Evolutionary conservation across 2,329 filamentous ascomycete genomes (phyloP), one percentile per base, ranked within the genome.

Genomic region (Cercospora beticola): DNA sequence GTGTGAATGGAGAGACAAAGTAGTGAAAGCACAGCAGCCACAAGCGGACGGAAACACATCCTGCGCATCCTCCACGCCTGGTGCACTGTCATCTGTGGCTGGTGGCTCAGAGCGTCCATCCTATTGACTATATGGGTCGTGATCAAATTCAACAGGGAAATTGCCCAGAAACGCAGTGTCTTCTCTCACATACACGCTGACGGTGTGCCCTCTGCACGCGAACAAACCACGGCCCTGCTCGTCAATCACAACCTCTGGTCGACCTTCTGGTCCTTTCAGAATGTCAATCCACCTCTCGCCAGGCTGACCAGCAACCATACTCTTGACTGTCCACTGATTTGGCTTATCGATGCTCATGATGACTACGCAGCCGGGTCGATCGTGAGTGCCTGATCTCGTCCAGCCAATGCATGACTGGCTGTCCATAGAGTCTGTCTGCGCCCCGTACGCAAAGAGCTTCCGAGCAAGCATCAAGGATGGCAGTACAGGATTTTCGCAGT

Each of bases 221-320:
- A 92, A 92, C 14, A 81, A 68, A 0, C 86, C 89, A 74, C 82
- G 89, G 0, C 89, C 89, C 33, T 86, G 81, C 1, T 81, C 77
- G 71, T 87, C 88, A 72, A 92, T 89, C 16, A 80, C 77, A 0
- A 91, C 85, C 69, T 86, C 82, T 0, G 83, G 83, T 60, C 85
- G 74, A 65, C 83, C 82, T 82, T 84, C 87, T 2, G 86, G 6
- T 81, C 84, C 62, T 89, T 71, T 71, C 54, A 78, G 76, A 1
- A 91, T 75, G 79, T 92, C 89, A 0, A 86, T 88, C 89, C 89
- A 91, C 46, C 80, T 77, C 79, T 91, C 86, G 0, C 86, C 88
- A 0, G 82, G 82, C 61, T 82, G 77, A 0, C 89, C 89, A 12
- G 90, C 87, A 68, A 83, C 85, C 89, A 92, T 91, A 68, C 81